Conservation (phyloP, 495 filamentous ascomycete genomes). For the Xylaria intraflava region DNA sequence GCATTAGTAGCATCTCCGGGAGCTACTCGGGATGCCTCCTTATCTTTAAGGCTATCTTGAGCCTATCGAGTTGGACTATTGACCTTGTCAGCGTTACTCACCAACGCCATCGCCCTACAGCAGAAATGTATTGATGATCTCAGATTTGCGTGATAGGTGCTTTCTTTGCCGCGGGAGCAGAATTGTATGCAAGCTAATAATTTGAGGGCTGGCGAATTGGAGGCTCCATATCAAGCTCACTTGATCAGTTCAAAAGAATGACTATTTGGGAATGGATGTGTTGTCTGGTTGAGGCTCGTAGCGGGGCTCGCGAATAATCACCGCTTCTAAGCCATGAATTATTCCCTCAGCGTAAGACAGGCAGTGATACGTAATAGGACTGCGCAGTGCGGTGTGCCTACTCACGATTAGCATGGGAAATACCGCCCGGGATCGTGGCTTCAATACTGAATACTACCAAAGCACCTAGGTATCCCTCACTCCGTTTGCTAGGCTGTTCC, state of each 20-base stretch:
- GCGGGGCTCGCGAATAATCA: background rate
- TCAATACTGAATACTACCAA: no score
- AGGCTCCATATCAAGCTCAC: background rate
- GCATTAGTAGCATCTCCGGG: background rate
- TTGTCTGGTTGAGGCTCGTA: no score
- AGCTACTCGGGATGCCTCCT: background rate
- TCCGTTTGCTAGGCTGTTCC: no score
- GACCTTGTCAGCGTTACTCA: background rate
- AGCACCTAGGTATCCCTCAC: no score
- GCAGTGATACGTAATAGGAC: background rate
- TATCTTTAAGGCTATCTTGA: background rate
- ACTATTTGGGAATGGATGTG: no score
- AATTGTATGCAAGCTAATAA: no score
- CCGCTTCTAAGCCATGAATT: background rate
- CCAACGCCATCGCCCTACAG: background rate
- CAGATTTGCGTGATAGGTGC: background rate
- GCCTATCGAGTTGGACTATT: background rate
- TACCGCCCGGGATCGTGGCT: no score
- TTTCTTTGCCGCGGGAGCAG: background rate
- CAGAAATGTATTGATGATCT: background rate
- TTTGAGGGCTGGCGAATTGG: no score
- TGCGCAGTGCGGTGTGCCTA: background rate
- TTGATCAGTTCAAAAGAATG: background rate
- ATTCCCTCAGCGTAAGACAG: background rate
- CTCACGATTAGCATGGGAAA: background rate